phyloP scores from a whole-genome alignment of 495 filamentous ascomycete species.

The Jackrogersella minutella region DNA sequence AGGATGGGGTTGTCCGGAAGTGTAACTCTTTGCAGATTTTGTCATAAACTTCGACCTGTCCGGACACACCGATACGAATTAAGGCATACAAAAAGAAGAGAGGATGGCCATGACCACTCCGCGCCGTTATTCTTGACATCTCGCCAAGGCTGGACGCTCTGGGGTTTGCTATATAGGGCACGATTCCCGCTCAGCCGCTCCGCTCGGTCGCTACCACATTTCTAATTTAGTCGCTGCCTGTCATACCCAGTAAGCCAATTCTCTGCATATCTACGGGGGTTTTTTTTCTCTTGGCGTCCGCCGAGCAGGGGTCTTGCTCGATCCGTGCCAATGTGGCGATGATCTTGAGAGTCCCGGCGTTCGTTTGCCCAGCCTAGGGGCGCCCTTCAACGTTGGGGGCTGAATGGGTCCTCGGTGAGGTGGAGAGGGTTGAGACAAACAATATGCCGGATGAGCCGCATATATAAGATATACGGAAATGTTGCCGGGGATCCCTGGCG shows the following conservation, averaged over 20 bases:
- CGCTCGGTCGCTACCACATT: not conserved
- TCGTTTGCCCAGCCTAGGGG: not conserved
- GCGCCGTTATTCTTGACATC: not conserved
- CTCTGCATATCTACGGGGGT: not conserved
- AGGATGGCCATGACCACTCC: not conserved
- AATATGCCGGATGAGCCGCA: not conserved
- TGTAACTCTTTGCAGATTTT: not conserved
- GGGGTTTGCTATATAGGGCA: not conserved
- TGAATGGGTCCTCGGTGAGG: not conserved
- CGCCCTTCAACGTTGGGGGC: not conserved
- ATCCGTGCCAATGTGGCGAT: not conserved
- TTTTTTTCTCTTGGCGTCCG: not conserved
- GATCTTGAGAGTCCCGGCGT: not conserved
- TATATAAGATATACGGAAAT: conserved; percentile 11
- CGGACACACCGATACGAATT: not conserved
- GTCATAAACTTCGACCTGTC: not conserved
- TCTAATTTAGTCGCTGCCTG: not conserved
- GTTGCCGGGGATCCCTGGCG: conserved; percentile 7
- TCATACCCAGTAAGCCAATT: not conserved
- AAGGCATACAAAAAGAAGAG: not conserved
- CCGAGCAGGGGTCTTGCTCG: not conserved
- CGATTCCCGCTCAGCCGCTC: not conserved
- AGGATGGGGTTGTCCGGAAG: not conserved
- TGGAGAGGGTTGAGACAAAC: not conserved
- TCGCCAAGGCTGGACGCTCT: not conserved